These are phyloP conservation scores for Pichiaceae sp. DNA, from an alignment of 1,139 yeast species.

Conservation along the genomic window DNA sequence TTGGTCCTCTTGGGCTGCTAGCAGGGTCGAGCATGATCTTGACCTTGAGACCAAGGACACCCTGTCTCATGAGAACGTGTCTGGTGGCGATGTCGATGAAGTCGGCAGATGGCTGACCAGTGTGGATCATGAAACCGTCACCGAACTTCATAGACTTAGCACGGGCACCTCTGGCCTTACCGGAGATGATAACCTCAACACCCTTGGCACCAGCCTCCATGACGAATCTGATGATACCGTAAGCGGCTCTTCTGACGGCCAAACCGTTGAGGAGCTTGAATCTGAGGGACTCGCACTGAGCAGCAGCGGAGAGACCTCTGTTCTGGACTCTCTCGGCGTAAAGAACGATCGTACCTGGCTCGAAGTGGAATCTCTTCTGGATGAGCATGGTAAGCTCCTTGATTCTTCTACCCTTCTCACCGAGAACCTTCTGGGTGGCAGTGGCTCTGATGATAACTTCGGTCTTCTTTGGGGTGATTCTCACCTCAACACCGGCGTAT, in stretches of 20 bases:
- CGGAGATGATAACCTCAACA: conserved; percentile 98
- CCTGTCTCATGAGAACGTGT: conserved; percentile 99
- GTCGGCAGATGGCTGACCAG: conserved; percentile 99
- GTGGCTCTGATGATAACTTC: conserved; percentile 99
- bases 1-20: conserved; percentile 83
- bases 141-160: conserved; percentile 99
- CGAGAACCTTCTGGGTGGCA: conserved; percentile 97
- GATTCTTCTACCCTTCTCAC: conserved; percentile 99
- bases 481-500: conserved; percentile 99
- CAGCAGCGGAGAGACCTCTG: conserved; percentile 99
- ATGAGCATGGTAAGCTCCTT: conserved; percentile 96
- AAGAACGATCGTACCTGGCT: conserved; percentile 89
- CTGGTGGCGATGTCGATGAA: conserved; percentile 98
- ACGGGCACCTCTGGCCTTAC: conserved; percentile 99
- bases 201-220: conserved; percentile 99
- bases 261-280: conserved; percentile 98
- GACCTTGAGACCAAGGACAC: conserved; percentile 99
- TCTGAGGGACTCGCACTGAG: conserved; percentile 98
- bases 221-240: conserved; percentile 99
- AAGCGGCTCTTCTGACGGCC: conserved; percentile 99
- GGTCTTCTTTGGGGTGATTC: conserved; percentile 97
- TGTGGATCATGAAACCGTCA: conserved; percentile 99
- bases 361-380: conserved; percentile 97
- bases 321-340: conserved; percentile 99
- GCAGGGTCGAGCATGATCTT: conserved; percentile 99